Base-by-base conservation (phyloP, 139 green algal species). In the Axilococcus clingmanii region DNA sequence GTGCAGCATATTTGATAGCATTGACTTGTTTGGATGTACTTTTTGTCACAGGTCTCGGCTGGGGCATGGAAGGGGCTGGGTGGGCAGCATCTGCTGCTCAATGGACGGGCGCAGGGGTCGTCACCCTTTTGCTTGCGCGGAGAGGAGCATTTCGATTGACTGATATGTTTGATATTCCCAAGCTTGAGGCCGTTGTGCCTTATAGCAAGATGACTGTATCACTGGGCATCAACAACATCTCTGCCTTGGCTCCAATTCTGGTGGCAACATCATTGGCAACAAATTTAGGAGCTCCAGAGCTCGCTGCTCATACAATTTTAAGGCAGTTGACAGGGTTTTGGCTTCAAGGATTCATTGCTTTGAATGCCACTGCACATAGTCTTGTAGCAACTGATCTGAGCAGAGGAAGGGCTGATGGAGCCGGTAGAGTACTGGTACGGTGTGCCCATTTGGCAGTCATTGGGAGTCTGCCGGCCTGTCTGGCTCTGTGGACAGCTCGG, bases 21-120 rank as follows among this genome's bases (percentile, higher is more conserved):
- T 75, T 80, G 30, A 23, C 75, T 32, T 27, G n/a, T 3, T 28
- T 32, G 14, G 64, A 72, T 40, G 3, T 41, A 3, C 22, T 52
- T 14, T 56, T 66, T 16, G 50, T 85, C 22, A 76, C 76, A 35
- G 77, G 56, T n/a, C 58, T 76, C 28, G 68, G 59, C 1, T 52
- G 75, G 69, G 76, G 76, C 8, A 56, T 88, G 25, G 46, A 59
- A 38, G 79, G 79, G 2, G 79, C 79, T 4, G 79, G 74, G 5
- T 34, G 63, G 0, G 81, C 71, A 0, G 83, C 79, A 5, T 69
- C 76, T 3, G 55, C 68, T 3, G 74, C 74, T 2, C 77, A 86
- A 66, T 79, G 65, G 30, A 31, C 62, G 22, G 69, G 62, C 1
- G 71, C 67, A 2, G 55, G 12, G 23, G 55, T 55, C 31, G 42